Conservation (phyloP, 2,329 filamentous ascomycete genomes). For the Seiridium unicorne region DNA sequence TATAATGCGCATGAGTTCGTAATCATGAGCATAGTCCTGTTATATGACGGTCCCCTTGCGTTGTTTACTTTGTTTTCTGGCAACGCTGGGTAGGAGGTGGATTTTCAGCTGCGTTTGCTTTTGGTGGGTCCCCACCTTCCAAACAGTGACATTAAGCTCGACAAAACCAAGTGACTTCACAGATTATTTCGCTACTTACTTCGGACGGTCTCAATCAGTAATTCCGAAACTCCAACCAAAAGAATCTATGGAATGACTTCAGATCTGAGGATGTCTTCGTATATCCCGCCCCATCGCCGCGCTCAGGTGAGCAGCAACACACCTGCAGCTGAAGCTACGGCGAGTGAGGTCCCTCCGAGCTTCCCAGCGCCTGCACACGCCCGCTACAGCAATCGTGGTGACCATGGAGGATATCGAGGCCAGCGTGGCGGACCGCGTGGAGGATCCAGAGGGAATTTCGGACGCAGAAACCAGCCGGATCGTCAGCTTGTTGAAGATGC, state of each 20-base stretch:
- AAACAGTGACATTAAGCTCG: too few species aligned
- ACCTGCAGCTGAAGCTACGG: background rate
- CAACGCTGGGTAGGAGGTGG: too few species aligned
- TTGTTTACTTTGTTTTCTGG: too few species aligned
- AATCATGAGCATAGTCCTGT: too few species aligned
- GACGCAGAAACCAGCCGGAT: constrained; percentile 2
- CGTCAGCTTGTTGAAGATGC: constrained; percentile 11
- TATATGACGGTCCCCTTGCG: too few species aligned
- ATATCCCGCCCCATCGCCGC: background rate
- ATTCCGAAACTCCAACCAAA: background rate
- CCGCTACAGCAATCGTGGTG: constrained; percentile 4
- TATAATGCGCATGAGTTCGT: too few species aligned
- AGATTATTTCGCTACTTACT: too few species aligned
- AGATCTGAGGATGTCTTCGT: background rate
- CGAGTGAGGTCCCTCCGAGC: background rate
- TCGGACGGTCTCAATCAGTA: too few species aligned
- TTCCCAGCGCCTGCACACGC: background rate
- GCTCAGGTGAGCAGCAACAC: background rate
- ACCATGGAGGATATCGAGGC: constrained; percentile 4
- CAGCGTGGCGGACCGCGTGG: background rate
- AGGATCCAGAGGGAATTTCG: constrained; percentile 2
- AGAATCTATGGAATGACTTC: background rate
- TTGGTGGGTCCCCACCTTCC: too few species aligned
- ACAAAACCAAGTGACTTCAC: too few species aligned
- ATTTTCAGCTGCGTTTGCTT: too few species aligned